Percentiles rank a stretch among this genome's conserved stretches.
Evolutionary conservation across 306 rosid species (phyloP).

Genomic region (Cicer bijugum): DNA sequence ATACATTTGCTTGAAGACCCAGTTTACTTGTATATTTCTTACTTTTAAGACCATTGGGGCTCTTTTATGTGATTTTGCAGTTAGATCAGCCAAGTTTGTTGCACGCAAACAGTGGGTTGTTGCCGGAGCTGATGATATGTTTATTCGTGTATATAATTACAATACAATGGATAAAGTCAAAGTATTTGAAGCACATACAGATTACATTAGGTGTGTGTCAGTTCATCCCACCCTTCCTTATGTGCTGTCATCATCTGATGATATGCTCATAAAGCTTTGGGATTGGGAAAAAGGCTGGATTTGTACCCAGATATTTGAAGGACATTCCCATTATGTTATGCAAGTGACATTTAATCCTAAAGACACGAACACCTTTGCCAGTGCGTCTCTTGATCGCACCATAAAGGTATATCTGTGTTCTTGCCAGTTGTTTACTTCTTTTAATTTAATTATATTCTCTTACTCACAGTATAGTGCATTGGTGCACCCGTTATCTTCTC

Average conservation of each 20-base stretch:
- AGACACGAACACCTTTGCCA: constrained; percentile 98
- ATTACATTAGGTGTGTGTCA: constrained; percentile 95
- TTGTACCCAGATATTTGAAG: constrained; percentile 98
- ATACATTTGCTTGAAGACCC: constrained; percentile 37
- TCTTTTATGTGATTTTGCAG: constrained; percentile 59
- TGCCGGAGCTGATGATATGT: constrained; percentile 99
- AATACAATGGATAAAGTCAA: constrained; percentile 95
- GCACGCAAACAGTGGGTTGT: constrained; percentile 98
- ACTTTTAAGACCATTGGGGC: constrained; percentile 24
- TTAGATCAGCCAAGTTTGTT: constrained; percentile 97
- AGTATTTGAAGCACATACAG: constrained; percentile 98
- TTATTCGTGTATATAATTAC: constrained; percentile 96
- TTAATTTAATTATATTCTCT: constrained; percentile 33
- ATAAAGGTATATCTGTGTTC: constrained; percentile 70
- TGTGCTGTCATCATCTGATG: constrained; percentile 97
- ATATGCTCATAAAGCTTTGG: constrained; percentile 99
- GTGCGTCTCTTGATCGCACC: constrained; percentile 99
- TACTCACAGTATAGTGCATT: constrained; percentile 41
- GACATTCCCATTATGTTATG: constrained; percentile 99
- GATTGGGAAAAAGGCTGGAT: constrained; percentile 99
- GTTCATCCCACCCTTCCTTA: constrained; percentile 98
- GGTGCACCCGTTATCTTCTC: constrained; percentile 34
- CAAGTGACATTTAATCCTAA: constrained; percentile 99
- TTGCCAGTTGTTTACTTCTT: constrained; percentile 27
- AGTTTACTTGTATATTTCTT: constrained; percentile 25